Evolutionary conservation across 108 stramenopile species (phyloP).

Genomic region (Skeletonema costatum): DNA sequence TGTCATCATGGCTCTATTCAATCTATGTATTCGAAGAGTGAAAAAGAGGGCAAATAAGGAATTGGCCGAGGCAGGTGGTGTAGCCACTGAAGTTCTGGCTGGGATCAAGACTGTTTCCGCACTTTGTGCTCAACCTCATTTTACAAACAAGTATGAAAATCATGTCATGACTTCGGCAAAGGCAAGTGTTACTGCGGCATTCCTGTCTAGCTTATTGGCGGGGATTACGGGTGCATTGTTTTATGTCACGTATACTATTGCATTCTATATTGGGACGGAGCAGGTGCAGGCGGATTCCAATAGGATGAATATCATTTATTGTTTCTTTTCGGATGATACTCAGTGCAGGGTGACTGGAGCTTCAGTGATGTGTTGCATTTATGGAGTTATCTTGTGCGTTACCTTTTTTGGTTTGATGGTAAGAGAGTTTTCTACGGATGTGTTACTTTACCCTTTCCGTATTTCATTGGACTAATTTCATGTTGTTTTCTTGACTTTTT

Average conservation of each 20-base stretch:
- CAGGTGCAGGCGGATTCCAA: constrained; percentile 32
- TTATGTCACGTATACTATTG: constrained; percentile 40
- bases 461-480: constrained; percentile 13
- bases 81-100: constrained; percentile 62
- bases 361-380: constrained; percentile 49
- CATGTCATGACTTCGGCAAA: constrained; percentile 18
- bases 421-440: not conserved
- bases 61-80: constrained; percentile 37
- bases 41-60: constrained; percentile 21
- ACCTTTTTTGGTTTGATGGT: constrained; percentile 29
- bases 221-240: constrained; percentile 49
- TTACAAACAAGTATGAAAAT: constrained; percentile 34
- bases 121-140: constrained; percentile 54
- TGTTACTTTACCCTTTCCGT: not conserved
- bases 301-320: constrained; percentile 12
- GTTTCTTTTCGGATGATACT: constrained; percentile 34
- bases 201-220: constrained; percentile 33
- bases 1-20: constrained; percentile 27
- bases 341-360: constrained; percentile 45
- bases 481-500: not conserved
- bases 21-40: constrained; percentile 19
- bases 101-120: constrained; percentile 67
- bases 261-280: constrained; percentile 49
- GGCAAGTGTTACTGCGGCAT: constrained; percentile 17
- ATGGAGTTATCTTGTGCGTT: constrained; percentile 40